These are phyloP conservation scores for Cercospora beticola DNA, from an alignment of 2,329 filamentous ascomycete species.

Conservation along the genomic window DNA sequence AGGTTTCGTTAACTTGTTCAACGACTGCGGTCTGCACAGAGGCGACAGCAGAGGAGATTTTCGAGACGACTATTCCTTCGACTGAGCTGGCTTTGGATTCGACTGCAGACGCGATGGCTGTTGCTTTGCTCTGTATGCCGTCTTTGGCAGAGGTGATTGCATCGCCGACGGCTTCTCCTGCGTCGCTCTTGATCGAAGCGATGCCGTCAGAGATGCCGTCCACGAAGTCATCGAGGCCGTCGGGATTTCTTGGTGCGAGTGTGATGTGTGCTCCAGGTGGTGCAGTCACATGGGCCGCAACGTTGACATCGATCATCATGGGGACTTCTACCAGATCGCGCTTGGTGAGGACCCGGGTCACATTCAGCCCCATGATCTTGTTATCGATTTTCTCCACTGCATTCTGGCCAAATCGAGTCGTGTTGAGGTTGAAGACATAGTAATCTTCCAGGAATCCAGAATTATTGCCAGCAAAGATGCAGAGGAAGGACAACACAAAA, in stretches of 20 bases:
- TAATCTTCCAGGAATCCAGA: conserved; percentile 57
- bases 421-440: conserved; percentile 60
- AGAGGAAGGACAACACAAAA: conserved; percentile 59
- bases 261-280: conserved; percentile 26
- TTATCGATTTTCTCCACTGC: conserved; percentile 34
- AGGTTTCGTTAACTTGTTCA: conserved; percentile 41
- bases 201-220: conserved; percentile 25
- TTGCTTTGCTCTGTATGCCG: conserved; percentile 28
- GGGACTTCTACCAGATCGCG: conserved; percentile 18
- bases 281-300: conserved; percentile 10
- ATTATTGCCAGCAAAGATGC: conserved; percentile 61
- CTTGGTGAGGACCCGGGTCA: conserved; percentile 24
- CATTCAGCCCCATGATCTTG: conserved; percentile 29
- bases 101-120: conserved; percentile 23
- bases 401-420: conserved; percentile 53
- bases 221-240: conserved; percentile 31
- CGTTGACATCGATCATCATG: conserved; percentile 10
- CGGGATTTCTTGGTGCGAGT: conserved; percentile 20
- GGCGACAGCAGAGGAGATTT: conserved; percentile 29
- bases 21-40: conserved; percentile 44
- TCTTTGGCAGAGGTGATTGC: conserved; percentile 28
- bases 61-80: conserved; percentile 25
- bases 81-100: conserved; percentile 22
- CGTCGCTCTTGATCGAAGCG: conserved; percentile 22
- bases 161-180: conserved; percentile 16